Evolutionary conservation across 805 yeast species (phyloP).

Genomic region (Candida coleopterorum): DNA sequence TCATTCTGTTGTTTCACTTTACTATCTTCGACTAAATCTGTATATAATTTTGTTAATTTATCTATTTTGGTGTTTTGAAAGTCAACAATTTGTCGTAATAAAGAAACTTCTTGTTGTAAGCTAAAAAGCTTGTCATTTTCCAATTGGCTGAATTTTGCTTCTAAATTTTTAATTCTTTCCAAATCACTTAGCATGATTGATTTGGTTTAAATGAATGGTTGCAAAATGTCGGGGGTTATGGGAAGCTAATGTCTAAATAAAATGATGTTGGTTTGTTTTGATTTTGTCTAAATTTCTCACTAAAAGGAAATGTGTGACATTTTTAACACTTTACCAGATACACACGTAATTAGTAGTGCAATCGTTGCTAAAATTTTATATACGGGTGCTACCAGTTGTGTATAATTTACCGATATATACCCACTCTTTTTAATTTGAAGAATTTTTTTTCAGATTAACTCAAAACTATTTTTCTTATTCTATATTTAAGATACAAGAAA

Average conservation of each 20-base stretch:
- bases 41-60: constrained; percentile 29
- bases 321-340: too few relatives aligned
- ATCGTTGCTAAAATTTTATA: too few relatives aligned
- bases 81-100: constrained; percentile 32
- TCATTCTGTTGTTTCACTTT: constrained; percentile 20
- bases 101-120: constrained; percentile 29
- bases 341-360: too few relatives aligned
- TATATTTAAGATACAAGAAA: too few relatives aligned
- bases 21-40: constrained; percentile 19
- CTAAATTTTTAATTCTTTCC: constrained; percentile 10
- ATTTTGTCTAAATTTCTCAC: too few relatives aligned
- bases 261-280: neutral
- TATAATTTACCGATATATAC: too few relatives aligned
- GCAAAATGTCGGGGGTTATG: constrained; percentile 13
- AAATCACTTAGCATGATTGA: neutral
- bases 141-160: constrained; percentile 14
- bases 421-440: too few relatives aligned
- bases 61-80: constrained; percentile 36
- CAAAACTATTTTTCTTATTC: too few relatives aligned
- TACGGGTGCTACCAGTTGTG: too few relatives aligned
- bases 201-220: constrained; percentile 1
- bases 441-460: too few relatives aligned
- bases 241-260: constrained; percentile 1
- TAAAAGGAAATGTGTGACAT: too few relatives aligned
- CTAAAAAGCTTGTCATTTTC: constrained; percentile 23